Percentiles rank a stretch among this genome's conserved stretches.
Evolutionary conservation across 2,329 filamentous ascomycete genomes (phyloP).

Genomic region (Talaromyces verruculosus): DNA sequence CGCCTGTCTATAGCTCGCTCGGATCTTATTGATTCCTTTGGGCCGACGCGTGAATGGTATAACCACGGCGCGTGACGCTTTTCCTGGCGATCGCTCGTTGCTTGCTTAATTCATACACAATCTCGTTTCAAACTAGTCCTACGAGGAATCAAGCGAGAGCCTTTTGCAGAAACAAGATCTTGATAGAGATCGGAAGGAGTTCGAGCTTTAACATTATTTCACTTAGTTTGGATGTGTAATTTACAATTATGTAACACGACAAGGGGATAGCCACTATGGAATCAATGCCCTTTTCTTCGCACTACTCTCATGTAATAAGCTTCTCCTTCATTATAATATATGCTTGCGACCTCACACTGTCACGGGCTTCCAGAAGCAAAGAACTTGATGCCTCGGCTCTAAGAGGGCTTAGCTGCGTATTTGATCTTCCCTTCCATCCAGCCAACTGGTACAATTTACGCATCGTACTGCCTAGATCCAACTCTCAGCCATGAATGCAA

Average conservation of each 20-base stretch:
- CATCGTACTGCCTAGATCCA: constrained; percentile 48
- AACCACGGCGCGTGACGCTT: not conserved
- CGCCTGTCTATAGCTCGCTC: not conserved
- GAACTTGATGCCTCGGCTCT: not conserved
- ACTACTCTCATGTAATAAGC: not conserved
- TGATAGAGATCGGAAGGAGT: not conserved
- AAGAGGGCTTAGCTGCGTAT: not conserved
- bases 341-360: too few species aligned
- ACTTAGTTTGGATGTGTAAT: not conserved
- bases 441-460: constrained; percentile 59
- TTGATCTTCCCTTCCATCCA: constrained; percentile 55
- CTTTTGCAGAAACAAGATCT: not conserved
- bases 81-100: not conserved
- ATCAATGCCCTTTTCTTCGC: not conserved
- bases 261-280: not conserved
- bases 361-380: not conserved
- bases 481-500: not conserved
- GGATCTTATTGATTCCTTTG: not conserved
- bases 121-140: not conserved
- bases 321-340: not conserved
- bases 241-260: not conserved
- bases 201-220: not conserved
- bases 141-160: not conserved
- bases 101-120: not conserved
- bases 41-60: not conserved